Evolutionary conservation across 2,329 filamentous ascomycete species (phyloP).

Genomic region (Aspergillus ustus): DNA sequence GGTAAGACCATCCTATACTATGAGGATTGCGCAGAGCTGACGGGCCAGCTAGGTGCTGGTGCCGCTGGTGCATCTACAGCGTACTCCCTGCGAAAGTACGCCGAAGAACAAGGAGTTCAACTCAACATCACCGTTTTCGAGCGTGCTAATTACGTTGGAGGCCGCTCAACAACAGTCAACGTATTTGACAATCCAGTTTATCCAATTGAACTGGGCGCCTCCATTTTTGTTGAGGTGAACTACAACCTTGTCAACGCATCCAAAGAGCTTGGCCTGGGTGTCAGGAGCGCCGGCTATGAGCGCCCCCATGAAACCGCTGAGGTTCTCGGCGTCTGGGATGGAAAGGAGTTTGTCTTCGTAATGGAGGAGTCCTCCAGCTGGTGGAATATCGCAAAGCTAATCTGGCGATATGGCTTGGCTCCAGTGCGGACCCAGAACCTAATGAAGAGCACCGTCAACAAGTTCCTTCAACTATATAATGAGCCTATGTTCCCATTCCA

Average conservation of each 20-base stretch:
- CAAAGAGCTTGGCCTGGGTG: constrained; percentile 69
- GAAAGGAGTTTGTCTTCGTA: constrained; percentile 71
- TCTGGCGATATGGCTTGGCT: constrained; percentile 84
- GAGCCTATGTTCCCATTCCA: constrained; percentile 81
- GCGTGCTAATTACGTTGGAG: constrained; percentile 75
- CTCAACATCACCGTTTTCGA: constrained; percentile 90
- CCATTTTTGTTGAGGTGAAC: constrained; percentile 88
- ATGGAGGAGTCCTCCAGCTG: constrained; percentile 67
- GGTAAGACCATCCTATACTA: constrained; percentile 28
- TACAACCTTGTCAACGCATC: constrained; percentile 78
- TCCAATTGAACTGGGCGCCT: constrained; percentile 85
- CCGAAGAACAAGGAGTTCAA: constrained; percentile 60
- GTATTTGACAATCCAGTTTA: constrained; percentile 69
- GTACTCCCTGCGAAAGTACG: constrained; percentile 77
- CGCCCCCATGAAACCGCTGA: constrained; percentile 52
- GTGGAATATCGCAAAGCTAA: constrained; percentile 78
- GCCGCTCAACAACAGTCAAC: constrained; percentile 83
- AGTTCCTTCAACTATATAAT: constrained; percentile 81
- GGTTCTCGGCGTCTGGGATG: constrained; percentile 82
- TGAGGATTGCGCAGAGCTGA: constrained; percentile 10
- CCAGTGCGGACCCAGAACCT: constrained; percentile 75
- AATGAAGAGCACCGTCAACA: constrained; percentile 71
- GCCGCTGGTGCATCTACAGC: constrained; percentile 86
- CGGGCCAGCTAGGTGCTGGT: constrained; percentile 70
- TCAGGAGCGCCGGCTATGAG: constrained; percentile 54